Evolutionary conservation across 306 rosid species (phyloP), one percentile per base, ranked within the genome.

Genomic region (Cucurbita argyrosperma): DNA sequence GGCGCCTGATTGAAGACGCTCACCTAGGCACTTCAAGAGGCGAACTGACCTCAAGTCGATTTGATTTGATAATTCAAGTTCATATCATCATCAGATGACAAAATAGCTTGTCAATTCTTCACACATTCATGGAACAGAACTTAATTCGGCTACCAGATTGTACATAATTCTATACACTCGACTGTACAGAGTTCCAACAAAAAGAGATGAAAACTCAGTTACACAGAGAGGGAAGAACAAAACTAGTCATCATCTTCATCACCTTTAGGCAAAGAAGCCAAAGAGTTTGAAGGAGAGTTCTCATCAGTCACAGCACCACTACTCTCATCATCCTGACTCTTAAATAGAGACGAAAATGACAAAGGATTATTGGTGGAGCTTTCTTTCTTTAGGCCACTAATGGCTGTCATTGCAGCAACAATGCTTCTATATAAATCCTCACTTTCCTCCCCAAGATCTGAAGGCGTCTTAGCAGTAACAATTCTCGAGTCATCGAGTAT

Each of bases 351-450:
- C 13, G 99, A 94, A 84, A 89, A 85, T 0, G 96, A 94, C 81
- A 88, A 87, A 1, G 92, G 96, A 69, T 89, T 91, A 79, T 81
- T 73, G 43, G 99, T 94, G 30, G 99, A 94, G 79, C 97, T 91
- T 68, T 88, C 92, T 71, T 83, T 91, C 50, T 87, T 95, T 81
- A 94, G 91, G 71, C 96, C 88, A 69, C 64, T 74, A 70, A 94
- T 91, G 72, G 99, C 99, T 74, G 54, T 82, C 87, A 94, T 89
- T 14, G 99, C 99, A 50, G 99, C 99, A 72, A 83, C 88, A n/a
- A 90, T 94, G 69, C 97, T 82, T 23, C 96, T 92, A 59, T 87
- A 81, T 61, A 94, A 71, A 71, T 86, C 63, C 83, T 77, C 49
- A 1, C 90, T 84, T 78, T 87, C 99, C 19, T 84, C 90, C 47